phyloP scores from a whole-genome alignment of 148 eudicot species.

The Rhododendron griersonianum region DNA sequence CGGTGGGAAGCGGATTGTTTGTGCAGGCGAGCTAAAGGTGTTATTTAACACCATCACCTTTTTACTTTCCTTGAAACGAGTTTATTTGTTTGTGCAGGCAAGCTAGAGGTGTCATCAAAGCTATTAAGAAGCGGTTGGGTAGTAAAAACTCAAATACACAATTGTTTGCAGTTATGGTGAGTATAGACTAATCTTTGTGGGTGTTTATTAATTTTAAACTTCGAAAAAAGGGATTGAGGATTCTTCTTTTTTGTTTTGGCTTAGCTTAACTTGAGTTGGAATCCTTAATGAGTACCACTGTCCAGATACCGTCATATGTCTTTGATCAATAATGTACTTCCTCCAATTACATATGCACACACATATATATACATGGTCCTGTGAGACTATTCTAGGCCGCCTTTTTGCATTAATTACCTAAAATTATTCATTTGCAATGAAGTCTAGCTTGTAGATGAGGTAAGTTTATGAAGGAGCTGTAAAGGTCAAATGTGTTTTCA shows the following conservation, averaged over 20 bases:
- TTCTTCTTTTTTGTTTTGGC: background rate
- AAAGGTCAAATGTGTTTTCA: background rate
- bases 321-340: background rate
- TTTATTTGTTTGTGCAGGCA: constrained; percentile 47
- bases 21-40: too few relatives aligned
- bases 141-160: constrained; percentile 76
- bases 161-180: constrained; percentile 74
- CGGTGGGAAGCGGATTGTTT: too few relatives aligned
- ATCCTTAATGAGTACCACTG: background rate
- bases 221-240: background rate
- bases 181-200: constrained; percentile 17
- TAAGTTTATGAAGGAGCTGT: constrained; percentile 3
- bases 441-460: background rate
- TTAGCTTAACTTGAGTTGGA: background rate
- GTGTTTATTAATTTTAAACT: background rate
- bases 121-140: constrained; percentile 82
- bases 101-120: constrained; percentile 83
- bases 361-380: background rate
- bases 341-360: background rate
- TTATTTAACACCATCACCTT: background rate
- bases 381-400: background rate
- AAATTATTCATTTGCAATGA: background rate
- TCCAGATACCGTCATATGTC: background rate
- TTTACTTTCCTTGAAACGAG: background rate
- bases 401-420: background rate